Evolutionary conservation across 1,284 basidiomycete species (phyloP), one percentile per base, ranked within the genome.

Genomic region (Butyriboletus appendiculatus): DNA sequence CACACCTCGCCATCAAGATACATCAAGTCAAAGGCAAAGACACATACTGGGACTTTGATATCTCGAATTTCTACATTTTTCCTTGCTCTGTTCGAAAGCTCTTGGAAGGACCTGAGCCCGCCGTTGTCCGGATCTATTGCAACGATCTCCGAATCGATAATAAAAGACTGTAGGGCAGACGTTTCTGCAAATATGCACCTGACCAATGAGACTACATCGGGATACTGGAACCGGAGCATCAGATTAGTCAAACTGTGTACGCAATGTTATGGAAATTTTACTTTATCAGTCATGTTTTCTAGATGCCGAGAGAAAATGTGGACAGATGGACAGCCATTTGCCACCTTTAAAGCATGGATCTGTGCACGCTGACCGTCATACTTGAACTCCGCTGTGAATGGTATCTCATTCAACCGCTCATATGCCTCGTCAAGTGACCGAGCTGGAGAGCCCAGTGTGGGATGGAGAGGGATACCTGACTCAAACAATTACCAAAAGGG

Each of bases 1-100:
- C 78, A 65, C 56, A 86, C 88, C 74, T 82, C 80, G 69, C 86
- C 90, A 70, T 98, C 90, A 48, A 95, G 75, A 66, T 90, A 90
- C 83, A 98, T 90, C 57, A 98, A 66, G 73, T 98, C 95, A 69
- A 98, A 98, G 1, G 84, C 92, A 71, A 88, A 96, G 0, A 97
- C 81, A 50, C 91, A 90, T 3, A 98, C 93, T 38, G 85, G 75
- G 48, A 97, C 82, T 61, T 84, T 88, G 66, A 98, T 83, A 62
- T 96, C 87, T 57, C 83, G 81, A 1, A 91, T 73, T 56, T 83
- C 78, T 38, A 96, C 94, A 65, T 93, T 90, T 67, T 96, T 96
- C 44, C 92, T 81, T 47, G 94, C 90, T 48, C 95, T 81, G 58
- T 88, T 86, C 5, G 91, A 92, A 20, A 98, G 75, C 56, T 94